A percentile compares a stretch with the other conserved stretches of the same genome.
These are phyloP conservation scores for Macroventuria anomochaeta DNA, from an alignment of 2,329 filamentous ascomycete species.

Conservation along the genomic window DNA sequence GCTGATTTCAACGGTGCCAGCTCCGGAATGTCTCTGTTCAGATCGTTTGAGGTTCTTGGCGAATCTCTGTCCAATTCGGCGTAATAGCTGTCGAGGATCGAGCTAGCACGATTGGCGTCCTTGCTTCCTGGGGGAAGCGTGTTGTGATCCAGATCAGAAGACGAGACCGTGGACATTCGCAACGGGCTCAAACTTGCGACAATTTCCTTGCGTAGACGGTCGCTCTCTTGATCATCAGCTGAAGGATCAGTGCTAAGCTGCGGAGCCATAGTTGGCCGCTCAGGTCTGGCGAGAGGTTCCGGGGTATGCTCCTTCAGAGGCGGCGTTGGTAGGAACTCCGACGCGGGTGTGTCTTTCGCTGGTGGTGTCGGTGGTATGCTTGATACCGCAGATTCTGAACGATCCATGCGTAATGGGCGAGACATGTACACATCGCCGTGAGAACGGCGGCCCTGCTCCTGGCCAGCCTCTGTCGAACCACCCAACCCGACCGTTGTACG, in stretches of 20 bases:
- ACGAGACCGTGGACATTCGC: slow-evolving; percentile 25
- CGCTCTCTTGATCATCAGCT: slow-evolving; percentile 70
- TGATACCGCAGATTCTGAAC: slow-evolving; percentile 44
- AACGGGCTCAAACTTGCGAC: slow-evolving; percentile 67
- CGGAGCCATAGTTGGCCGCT: slow-evolving; percentile 37
- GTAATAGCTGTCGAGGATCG: slow-evolving; percentile 70
- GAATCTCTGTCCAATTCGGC: slow-evolving; percentile 55
- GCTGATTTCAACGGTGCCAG: slow-evolving; percentile 13
- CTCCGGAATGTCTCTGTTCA: slow-evolving; percentile 10
- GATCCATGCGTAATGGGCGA: slow-evolving; percentile 49
- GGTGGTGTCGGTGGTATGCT: slow-evolving; percentile 56
- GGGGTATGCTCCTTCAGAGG: slow-evolving; percentile 50
- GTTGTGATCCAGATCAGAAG: slow-evolving; percentile 25
- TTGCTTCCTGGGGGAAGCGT: slow-evolving; percentile 37
- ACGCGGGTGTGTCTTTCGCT: slow-evolving; percentile 51
- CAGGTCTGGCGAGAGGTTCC: slow-evolving; percentile 21
- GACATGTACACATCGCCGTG: slow-evolving; percentile 47
- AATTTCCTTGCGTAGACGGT: slow-evolving; percentile 75
- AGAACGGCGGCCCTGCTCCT: slow-evolving; percentile 8
- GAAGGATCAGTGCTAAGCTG: slow-evolving; percentile 58
- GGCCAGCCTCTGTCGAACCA: slow-evolving; percentile 26
- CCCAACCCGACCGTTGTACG: slow-evolving; percentile 46
- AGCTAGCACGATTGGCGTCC: slow-evolving; percentile 61
- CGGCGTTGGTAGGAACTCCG: slow-evolving; percentile 39
- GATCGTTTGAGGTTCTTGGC: slow-evolving; percentile 41